These are phyloP conservation scores for Beauveria australis DNA, from an alignment of 2,329 filamentous ascomycete genomes.

Conservation along the genomic window DNA sequence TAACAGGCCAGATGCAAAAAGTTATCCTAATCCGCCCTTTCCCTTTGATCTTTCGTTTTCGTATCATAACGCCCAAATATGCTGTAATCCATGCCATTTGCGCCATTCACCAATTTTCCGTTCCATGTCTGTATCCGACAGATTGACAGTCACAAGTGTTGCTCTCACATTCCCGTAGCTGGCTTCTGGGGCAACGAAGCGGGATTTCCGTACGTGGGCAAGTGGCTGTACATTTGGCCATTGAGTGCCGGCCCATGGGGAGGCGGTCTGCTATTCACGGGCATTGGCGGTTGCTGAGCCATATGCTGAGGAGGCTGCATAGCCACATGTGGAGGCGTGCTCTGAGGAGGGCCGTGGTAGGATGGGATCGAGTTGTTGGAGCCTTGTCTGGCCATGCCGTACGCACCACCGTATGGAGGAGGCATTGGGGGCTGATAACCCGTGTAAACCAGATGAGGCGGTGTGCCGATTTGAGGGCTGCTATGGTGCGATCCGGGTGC, in stretches of 20 bases:
- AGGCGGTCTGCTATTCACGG: conserved; percentile 36
- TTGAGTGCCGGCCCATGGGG: conserved; percentile 31
- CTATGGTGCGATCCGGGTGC: conserved; percentile 42
- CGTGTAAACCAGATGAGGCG: conserved; percentile 39
- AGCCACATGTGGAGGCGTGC: conserved; percentile 17
- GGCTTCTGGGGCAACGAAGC: conserved; percentile 53
- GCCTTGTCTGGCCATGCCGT: conserved; percentile 48
- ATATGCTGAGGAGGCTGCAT: conserved; percentile 33
- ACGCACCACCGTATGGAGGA: conserved; percentile 40
- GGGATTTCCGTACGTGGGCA: conserved; percentile 51
- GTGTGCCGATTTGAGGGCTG: conserved; percentile 45
- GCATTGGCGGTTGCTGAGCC: conserved; percentile 27
- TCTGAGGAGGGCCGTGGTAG: conserved; percentile 34
- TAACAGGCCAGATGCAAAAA: conserved; percentile 7
- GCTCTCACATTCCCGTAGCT: conserved; percentile 36
- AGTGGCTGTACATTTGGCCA: conserved; percentile 40
- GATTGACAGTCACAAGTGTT: not conserved
- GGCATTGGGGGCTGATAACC: conserved; percentile 38
- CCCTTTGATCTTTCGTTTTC: conserved; percentile 11
- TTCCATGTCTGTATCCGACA: not conserved
- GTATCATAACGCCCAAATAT: conserved; percentile 30
- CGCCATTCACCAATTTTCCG: conserved; percentile 20
- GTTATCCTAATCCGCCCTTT: conserved; percentile 25
- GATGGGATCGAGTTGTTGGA: conserved; percentile 46
- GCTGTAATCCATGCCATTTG: conserved; percentile 23